Conservation (phyloP, 768 basidiomycete genomes). For the Tulasnella sp. region DNA sequence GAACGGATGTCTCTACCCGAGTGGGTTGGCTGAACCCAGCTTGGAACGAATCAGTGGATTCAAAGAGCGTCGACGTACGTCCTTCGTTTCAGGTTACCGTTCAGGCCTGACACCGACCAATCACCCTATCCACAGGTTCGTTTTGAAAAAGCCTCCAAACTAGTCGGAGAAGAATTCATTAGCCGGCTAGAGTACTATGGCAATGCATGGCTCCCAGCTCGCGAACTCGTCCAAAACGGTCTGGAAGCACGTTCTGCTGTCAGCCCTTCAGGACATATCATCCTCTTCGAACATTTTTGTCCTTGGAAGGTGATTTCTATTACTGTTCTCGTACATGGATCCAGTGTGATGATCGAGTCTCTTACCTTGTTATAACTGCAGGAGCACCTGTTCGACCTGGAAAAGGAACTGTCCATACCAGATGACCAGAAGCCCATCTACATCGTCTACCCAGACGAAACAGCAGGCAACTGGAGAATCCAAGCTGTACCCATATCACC, state of each 20-base stretch:
- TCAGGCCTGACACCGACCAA: background rate
- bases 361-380: slow-evolving; percentile 28
- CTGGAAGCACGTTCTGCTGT: slow-evolving; percentile 47
- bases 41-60: slow-evolving; percentile 77
- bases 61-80: slow-evolving; percentile 66
- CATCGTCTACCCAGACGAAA: slow-evolving; percentile 84
- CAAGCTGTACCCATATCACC: slow-evolving; percentile 81
- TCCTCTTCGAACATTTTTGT: slow-evolving; percentile 69
- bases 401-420: slow-evolving; percentile 46
- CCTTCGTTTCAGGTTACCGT: background rate
- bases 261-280: slow-evolving; percentile 66
- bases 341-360: background rate
- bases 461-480: slow-evolving; percentile 69
- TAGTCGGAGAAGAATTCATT: slow-evolving; percentile 82
- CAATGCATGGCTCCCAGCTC: slow-evolving; percentile 87
- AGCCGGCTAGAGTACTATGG: slow-evolving; percentile 71
- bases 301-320: slow-evolving; percentile 70
- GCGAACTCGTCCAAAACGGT: slow-evolving; percentile 63
- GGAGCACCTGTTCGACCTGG: slow-evolving; percentile 89
- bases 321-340: background rate
- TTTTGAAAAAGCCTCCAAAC: slow-evolving; percentile 69
- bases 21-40: slow-evolving; percentile 79
- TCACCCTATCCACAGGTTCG: slow-evolving; percentile 40
- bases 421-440: slow-evolving; percentile 59
- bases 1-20: slow-evolving; percentile 79